These are phyloP conservation scores for Cladosporium sphaerospermum DNA, from an alignment of 2,329 filamentous ascomycete genomes.

Conservation along the genomic window DNA sequence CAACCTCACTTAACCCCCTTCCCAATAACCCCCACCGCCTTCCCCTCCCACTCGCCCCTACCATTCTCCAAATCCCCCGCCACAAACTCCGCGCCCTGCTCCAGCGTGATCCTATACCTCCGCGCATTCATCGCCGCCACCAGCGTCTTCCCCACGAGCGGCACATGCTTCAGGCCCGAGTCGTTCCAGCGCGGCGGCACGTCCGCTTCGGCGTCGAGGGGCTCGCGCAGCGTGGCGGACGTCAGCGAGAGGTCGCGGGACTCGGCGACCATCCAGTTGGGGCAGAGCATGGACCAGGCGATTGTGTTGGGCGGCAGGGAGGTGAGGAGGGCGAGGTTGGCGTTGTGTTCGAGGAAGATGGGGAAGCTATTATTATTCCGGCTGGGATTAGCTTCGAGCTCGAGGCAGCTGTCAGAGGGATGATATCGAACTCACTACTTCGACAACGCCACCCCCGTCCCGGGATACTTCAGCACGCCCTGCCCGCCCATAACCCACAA, in stretches of 20 bases:
- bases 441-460: conserved; percentile 28
- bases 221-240: conserved; percentile 1
- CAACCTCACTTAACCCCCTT: conserved; percentile 9
- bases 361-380: conserved; percentile 24
- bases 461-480: conserved; percentile 33
- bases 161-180: conserved; percentile 29
- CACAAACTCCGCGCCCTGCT: conserved; percentile 40
- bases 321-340: conserved; percentile 28
- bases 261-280: conserved; percentile 32
- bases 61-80: conserved; percentile 33
- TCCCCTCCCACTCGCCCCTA: conserved; percentile 29
- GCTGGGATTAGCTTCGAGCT: not conserved
- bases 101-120: conserved; percentile 34
- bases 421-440: conserved; percentile 28
- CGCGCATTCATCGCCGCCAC: conserved; percentile 24
- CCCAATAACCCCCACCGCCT: conserved; percentile 31
- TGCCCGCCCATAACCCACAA: conserved; percentile 35
- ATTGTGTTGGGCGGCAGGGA: conserved; percentile 26
- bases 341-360: conserved; percentile 32
- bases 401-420: not conserved
- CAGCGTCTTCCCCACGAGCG: conserved; percentile 29
- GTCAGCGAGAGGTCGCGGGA: conserved; percentile 20
- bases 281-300: conserved; percentile 37
- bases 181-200: conserved; percentile 32
- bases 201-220: conserved; percentile 26